Evolutionary conservation across 2,329 filamentous ascomycete genomes (phyloP).

Genomic region (Aspergillus hiratsukae): DNA sequence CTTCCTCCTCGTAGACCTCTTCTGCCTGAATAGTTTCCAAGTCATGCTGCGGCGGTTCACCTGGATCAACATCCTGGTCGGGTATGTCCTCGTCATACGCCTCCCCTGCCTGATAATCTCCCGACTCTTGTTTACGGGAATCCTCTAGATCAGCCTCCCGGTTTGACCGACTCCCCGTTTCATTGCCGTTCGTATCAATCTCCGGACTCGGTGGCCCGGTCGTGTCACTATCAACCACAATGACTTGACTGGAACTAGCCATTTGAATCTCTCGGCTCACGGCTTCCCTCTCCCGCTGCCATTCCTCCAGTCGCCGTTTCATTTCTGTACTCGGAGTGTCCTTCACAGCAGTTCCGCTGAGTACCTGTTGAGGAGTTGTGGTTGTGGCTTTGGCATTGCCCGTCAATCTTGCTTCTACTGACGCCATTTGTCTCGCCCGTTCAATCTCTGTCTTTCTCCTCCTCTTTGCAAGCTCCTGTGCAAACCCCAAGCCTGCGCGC

Average conservation of each 20-base stretch:
- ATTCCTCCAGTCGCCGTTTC: conserved; percentile 35
- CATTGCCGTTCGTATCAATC: conserved; percentile 1
- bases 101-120: not conserved
- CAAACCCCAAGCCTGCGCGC: conserved; percentile 39
- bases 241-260: conserved; percentile 40
- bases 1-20: conserved; percentile 16
- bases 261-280: conserved; percentile 42
- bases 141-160: not conserved
- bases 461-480: conserved; percentile 39
- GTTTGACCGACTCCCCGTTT: conserved; percentile 2
- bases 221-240: conserved; percentile 42
- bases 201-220: conserved; percentile 10
- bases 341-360: not conserved
- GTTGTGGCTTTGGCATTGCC: not conserved
- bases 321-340: conserved; percentile 20
- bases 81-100: not conserved
- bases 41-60: not conserved
- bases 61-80: not conserved
- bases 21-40: conserved; percentile 3
- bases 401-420: conserved; percentile 1
- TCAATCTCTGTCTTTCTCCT: conserved; percentile 18
- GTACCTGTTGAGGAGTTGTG: conserved; percentile 6
- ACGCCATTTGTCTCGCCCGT: conserved; percentile 1
- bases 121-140: not conserved
- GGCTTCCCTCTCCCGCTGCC: conserved; percentile 43